These are phyloP conservation scores for Thalassiosira profunda DNA, from an alignment of 108 stramenopile genomes.

Conservation along the genomic window DNA sequence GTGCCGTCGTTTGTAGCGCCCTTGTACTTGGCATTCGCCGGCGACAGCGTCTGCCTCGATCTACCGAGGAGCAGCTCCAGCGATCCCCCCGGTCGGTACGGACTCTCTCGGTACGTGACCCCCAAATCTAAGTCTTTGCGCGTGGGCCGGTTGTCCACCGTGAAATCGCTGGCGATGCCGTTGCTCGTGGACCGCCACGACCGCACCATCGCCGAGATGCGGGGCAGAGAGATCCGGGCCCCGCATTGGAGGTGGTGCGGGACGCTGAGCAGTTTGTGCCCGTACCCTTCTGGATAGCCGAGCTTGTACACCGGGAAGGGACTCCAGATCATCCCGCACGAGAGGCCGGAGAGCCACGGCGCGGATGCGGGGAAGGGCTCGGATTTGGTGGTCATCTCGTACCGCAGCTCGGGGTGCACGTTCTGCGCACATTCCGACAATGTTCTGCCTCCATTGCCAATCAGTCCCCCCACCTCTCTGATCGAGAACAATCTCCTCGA, in stretches of 20 bases:
- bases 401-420: constrained; percentile 36
- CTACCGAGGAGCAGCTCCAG: constrained; percentile 35
- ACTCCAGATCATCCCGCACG: constrained; percentile 29
- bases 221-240: constrained; percentile 13
- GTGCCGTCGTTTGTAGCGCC: too few relatives aligned
- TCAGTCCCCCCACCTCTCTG: background rate
- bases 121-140: constrained; percentile 22
- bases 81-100: background rate
- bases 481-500: constrained; percentile 16
- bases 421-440: constrained; percentile 17
- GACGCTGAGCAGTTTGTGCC: constrained; percentile 23
- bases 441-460: background rate
- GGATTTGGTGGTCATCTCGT: constrained; percentile 13
- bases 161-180: background rate
- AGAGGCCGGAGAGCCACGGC: constrained; percentile 31
- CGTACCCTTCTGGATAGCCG: constrained; percentile 6
- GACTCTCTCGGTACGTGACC: constrained; percentile 11
- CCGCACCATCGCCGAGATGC: too few relatives aligned
- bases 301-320: constrained; percentile 29
- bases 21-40: background rate
- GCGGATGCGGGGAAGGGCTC: constrained; percentile 23
- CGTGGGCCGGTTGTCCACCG: background rate
- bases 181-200: too few relatives aligned
- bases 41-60: constrained; percentile 10
- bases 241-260: constrained; percentile 21